Evolutionary conservation across 371 early-diverging fungal species (phyloP).

Genomic region (Encephalitozoon intestinalis): DNA sequence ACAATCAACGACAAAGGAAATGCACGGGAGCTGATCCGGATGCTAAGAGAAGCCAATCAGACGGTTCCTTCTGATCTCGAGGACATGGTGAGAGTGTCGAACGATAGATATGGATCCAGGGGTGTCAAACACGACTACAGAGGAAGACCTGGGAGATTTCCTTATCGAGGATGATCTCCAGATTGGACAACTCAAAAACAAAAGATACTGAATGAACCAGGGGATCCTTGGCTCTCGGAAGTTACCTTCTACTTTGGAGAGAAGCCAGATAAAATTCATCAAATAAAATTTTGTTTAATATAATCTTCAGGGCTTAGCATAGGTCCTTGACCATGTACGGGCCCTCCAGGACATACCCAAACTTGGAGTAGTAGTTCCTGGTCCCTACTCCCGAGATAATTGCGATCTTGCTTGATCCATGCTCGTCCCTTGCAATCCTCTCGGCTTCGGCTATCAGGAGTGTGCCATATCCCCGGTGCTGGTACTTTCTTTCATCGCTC

Average conservation of each 20-base stretch:
- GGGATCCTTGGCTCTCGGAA: not conserved
- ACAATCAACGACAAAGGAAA: constrained; percentile 76
- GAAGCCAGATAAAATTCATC: not conserved
- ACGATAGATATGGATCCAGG: constrained; percentile 1
- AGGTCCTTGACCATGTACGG: constrained; percentile 62
- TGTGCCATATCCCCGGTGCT: constrained; percentile 97
- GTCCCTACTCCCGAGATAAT: constrained; percentile 97
- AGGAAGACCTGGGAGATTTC: constrained; percentile 19
- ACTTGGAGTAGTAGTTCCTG: constrained; percentile 90
- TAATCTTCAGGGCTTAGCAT: not conserved
- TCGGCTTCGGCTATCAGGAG: constrained; percentile 97
- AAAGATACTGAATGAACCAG: not conserved
- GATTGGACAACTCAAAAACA: constrained; percentile 19
- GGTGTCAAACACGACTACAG: constrained; percentile 28
- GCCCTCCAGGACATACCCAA: constrained; percentile 90
- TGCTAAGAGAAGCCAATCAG: constrained; percentile 84
- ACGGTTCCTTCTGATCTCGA: constrained; percentile 72
- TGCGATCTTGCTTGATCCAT: constrained; percentile 81
- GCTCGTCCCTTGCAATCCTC: constrained; percentile 92
- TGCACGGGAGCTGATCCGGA: constrained; percentile 75
- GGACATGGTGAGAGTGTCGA: constrained; percentile 63
- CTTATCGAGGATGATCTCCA: constrained; percentile 4
- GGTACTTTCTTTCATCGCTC: constrained; percentile 89
- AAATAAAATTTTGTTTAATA: constrained; percentile 22
- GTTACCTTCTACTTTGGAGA: not conserved